Base-by-base conservation (phyloP, 2,329 filamentous ascomycete genomes). In the Elsinoe necatrix region DNA sequence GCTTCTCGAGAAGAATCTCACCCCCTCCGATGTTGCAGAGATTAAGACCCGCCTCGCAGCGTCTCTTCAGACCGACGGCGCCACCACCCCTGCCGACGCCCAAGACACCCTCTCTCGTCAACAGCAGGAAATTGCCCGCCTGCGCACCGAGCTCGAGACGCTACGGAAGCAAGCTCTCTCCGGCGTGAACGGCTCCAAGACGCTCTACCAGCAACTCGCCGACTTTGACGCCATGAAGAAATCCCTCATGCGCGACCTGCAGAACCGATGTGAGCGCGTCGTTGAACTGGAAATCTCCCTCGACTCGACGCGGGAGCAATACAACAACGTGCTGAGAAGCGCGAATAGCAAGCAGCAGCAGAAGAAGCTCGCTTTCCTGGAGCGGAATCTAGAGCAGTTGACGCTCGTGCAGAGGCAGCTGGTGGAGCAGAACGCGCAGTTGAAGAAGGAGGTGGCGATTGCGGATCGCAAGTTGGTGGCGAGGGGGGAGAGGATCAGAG, bases 141-240 rank as follows among this genome's bases (percentile, higher is more conserved):
- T 96, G 72, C 89, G 86, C 73, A 80, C 82, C 31, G 82, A 91
- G 31, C 83, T 95, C 47, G 87, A 95, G 42, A 86, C 90, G 60
- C 79, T 93, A 11, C 86, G 92, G 69, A 89, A 89, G 76, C 65
- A 67, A 77, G 80, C 51, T 80, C 80, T 62, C 23, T 89, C 84
- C 61, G 83, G 82, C 42, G 72, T 75, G 18, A 73, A 77, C 54
- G 73, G 85, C 68, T 75, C 82, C 57, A 95, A 95, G 80, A 95
- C 89, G 11, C 83, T 97, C 43, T 90, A 95, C 70, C 92, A 98
- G 75, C 93, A 97, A 75, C 95, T 98, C 72, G 89, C 92, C 58
- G 93, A 98, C 70, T 98, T 98, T 65, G 93, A 98, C 72, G 87
- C 89, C 59, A 98, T 98, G 91, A 98, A 98, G 84, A 98, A 98